Conservation (phyloP, 139 green algal genomes). For the Coelastrella sp. region DNA sequence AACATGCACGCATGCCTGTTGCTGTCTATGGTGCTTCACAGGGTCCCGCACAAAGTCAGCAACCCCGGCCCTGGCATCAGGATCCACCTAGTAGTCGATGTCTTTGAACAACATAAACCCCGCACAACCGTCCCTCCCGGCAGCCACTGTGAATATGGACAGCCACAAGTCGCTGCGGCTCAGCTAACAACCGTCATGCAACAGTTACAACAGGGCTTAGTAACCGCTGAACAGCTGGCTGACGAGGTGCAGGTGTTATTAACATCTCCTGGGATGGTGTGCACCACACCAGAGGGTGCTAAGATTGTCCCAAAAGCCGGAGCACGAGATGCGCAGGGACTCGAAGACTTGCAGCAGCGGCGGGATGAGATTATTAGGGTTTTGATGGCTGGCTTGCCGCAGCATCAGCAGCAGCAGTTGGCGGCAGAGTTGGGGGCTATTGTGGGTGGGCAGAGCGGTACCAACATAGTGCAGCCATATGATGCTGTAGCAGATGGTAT, state of each 20-base stretch:
- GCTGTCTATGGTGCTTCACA: not conserved
- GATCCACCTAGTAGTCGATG: constrained; percentile 76
- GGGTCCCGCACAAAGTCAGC: constrained; percentile 52
- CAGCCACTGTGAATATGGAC: constrained; percentile 58
- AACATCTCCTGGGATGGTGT: constrained; percentile 3
- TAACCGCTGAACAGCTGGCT: not conserved
- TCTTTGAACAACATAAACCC: constrained; percentile 56
- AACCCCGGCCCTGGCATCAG: constrained; percentile 55
- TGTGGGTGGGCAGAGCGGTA: not conserved
- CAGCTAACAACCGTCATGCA: not conserved
- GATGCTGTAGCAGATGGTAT: too few species aligned
- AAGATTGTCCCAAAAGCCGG: not conserved
- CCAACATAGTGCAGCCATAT: too few species aligned
- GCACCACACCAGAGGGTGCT: not conserved
- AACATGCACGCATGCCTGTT: not conserved
- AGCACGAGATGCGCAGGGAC: not conserved
- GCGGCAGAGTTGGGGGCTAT: not conserved
- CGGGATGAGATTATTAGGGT: not conserved
- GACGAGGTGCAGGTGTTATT: not conserved
- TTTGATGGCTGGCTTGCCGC: not conserved
- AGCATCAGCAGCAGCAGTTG: not conserved
- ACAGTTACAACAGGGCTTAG: not conserved
- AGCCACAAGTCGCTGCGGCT: not conserved
- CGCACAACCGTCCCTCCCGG: constrained; percentile 54
- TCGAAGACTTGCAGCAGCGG: not conserved